Conservation (phyloP, 106 monocot genomes). For the Dendrobium nobile region DNA sequence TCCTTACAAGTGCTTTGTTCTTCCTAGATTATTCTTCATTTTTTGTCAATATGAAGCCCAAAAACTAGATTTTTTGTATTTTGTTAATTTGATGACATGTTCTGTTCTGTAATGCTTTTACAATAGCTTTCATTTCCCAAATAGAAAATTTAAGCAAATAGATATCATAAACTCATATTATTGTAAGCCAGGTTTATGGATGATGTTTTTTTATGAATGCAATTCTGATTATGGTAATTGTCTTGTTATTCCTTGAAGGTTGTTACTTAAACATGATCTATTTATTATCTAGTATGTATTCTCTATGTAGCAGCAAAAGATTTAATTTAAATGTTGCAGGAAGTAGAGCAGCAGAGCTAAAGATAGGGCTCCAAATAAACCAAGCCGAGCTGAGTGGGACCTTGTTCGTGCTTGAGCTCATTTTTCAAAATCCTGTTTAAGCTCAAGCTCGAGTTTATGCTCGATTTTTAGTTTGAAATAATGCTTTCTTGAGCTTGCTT, state of each 20-base stretch:
- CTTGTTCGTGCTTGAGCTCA: no score
- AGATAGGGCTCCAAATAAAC: background rate
- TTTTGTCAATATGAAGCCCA: background rate
- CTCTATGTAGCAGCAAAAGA: background rate
- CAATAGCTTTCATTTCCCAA: background rate
- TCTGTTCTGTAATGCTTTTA: background rate
- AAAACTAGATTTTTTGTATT: background rate
- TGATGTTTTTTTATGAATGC: background rate
- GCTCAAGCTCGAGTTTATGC: no score
- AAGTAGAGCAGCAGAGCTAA: background rate
- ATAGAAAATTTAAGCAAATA: background rate
- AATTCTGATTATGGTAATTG: background rate
- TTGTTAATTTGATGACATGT: background rate
- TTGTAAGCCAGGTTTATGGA: background rate
- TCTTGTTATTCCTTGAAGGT: background rate
- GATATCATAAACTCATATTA: background rate
- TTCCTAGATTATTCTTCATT: background rate
- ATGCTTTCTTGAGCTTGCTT: no score
- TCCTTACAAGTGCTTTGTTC: background rate
- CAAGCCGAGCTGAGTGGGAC: no score
- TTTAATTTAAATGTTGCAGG: background rate
- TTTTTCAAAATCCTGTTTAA: no score
- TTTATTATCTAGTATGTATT: constrained; percentile 1
- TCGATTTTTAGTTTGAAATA: no score
- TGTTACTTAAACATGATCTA: background rate